A percentile compares a stretch with the other conserved stretches of the same genome.
Evolutionary conservation across 768 basidiomycete species (phyloP).

Genomic region (Paxillus involutus): DNA sequence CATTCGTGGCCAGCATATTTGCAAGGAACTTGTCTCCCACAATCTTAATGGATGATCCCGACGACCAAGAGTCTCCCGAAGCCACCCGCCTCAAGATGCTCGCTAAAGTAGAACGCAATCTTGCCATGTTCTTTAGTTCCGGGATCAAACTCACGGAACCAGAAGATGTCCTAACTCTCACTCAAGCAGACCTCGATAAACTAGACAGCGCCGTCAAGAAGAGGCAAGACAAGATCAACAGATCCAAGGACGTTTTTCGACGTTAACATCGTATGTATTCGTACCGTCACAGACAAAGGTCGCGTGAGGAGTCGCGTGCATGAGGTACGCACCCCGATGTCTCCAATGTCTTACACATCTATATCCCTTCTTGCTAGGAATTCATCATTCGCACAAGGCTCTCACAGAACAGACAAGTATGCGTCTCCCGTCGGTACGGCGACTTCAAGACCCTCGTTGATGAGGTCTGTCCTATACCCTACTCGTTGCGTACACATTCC

Average conservation of each 20-base stretch:
- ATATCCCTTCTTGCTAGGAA: slow-evolving; percentile 53
- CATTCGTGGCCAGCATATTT: slow-evolving; percentile 82
- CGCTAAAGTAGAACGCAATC: slow-evolving; percentile 79
- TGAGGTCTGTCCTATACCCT: slow-evolving; percentile 53
- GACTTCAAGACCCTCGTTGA: slow-evolving; percentile 89
- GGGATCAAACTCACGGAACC: slow-evolving; percentile 80
- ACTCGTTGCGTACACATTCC: neutral
- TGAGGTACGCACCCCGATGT: slow-evolving; percentile 59
- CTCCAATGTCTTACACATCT: neutral
- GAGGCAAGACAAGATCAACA: slow-evolving; percentile 48
- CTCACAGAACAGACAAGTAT: slow-evolving; percentile 69
- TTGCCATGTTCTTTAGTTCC: slow-evolving; percentile 77
- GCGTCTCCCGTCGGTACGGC: slow-evolving; percentile 90
- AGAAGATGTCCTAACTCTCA: slow-evolving; percentile 90
- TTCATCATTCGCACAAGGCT: slow-evolving; percentile 91
- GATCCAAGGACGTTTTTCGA: slow-evolving; percentile 67
- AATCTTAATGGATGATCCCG: slow-evolving; percentile 55
- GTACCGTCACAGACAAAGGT: slow-evolving; percentile 80
- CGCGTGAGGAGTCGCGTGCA: slow-evolving; percentile 83
- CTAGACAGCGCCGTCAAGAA: slow-evolving; percentile 72
- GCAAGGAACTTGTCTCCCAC: slow-evolving; percentile 72
- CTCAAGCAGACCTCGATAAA: slow-evolving; percentile 78
- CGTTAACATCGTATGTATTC: slow-evolving; percentile 88
- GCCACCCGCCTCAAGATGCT: slow-evolving; percentile 68
- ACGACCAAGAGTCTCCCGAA: slow-evolving; percentile 48